Evolutionary conservation across 257 asterid species (phyloP).

Genomic region (Solanum chiquidenum): DNA sequence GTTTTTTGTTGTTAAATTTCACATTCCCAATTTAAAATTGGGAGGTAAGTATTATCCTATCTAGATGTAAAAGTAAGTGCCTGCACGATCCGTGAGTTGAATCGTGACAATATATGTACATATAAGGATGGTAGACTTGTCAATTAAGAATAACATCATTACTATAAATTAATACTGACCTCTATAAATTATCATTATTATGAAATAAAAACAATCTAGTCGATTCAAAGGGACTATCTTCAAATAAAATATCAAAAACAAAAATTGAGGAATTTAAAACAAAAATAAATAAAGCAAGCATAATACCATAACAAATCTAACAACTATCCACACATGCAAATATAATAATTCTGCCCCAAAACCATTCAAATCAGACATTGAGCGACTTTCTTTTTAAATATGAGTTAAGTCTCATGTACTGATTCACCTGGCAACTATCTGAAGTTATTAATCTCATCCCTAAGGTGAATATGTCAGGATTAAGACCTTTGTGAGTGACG

Average conservation of each 20-base stretch:
- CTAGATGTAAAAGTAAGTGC: not conserved
- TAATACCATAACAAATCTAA: not conserved
- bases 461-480: not conserved
- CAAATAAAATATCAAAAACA: no score
- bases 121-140: not conserved
- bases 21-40: not conserved
- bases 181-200: no score
- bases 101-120: not conserved
- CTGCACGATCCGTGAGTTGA: not conserved
- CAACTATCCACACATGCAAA: not conserved
- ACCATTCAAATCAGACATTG: not conserved
- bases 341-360: not conserved
- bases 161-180: not conserved
- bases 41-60: not conserved
- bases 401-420: not conserved
- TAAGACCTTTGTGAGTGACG: not conserved
- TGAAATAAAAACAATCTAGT: not conserved
- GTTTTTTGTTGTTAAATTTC: not conserved
- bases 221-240: not conserved
- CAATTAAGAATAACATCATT: not conserved
- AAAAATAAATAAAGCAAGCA: not conserved
- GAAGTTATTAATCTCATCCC: not conserved
- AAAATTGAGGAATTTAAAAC: not conserved
- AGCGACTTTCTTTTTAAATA: not conserved
- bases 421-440: not conserved